Evolutionary conservation across 306 rosid species (phyloP), one percentile per base, ranked within the genome.

Genomic region (Crataegus laevigata): DNA sequence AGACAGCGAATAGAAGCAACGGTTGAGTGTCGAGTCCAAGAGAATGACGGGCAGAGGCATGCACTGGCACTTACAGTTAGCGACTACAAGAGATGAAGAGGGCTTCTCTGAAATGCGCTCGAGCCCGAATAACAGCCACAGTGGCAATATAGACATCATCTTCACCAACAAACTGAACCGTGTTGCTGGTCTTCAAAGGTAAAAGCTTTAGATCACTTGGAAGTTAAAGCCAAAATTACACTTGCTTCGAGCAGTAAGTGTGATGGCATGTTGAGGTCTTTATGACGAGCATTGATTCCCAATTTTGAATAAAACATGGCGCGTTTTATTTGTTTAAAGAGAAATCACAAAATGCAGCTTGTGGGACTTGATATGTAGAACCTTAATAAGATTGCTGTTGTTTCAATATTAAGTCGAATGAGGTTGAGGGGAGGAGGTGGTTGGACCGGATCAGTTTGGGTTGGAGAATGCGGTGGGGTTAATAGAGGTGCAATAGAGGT

Each of bases 1-100:
- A 94, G 89, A 73, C 98, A 90, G 50, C 84, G 86, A 73, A 79
- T 91, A 50, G 98, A 94, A 83, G 84, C 93, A 67, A 84, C 87
- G 0, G 86, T 85, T 42, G 98, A 97, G n/a, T n/a, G n/a, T n/a
- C n/a, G n/a, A n/a, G n/a, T n/a, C n/a, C n/a, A n/a, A n/a, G n/a
- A n/a, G n/a, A n/a, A n/a, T n/a, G n/a, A n/a, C n/a, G n/a, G n/a
- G n/a, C n/a, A n/a, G n/a, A n/a, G n/a, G n/a, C n/a, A n/a, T n/a
- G n/a, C n/a, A n/a, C n/a, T n/a, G n/a, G n/a, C n/a, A n/a, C n/a
- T n/a, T n/a, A n/a, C n/a, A n/a, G n/a, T n/a, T n/a, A n/a, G n/a
- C n/a, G n/a, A n/a, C n/a, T n/a, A n/a, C n/a, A n/a, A n/a, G n/a
- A n/a, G n/a, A n/a, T n/a, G n/a, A n/a, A n/a, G n/a, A n/a, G n/a